phyloP scores from a whole-genome alignment of 2,329 filamentous ascomycete species.

The Fusarium equiseti region DNA sequence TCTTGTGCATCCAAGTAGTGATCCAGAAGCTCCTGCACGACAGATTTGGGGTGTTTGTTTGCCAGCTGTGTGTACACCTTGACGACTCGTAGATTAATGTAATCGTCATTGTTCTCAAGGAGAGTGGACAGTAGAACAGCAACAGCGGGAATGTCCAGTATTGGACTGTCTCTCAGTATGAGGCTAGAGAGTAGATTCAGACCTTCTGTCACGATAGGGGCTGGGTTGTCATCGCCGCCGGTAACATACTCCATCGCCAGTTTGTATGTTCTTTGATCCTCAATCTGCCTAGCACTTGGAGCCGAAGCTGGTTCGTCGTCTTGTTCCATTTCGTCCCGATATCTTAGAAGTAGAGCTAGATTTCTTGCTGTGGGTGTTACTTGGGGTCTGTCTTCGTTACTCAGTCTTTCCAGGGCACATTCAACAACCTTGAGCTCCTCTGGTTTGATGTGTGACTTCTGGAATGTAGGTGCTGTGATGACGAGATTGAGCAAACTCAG shows the following conservation, averaged over 20 bases:
- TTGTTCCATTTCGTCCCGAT: slow-evolving; percentile 66
- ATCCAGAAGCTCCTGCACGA: slow-evolving; percentile 72
- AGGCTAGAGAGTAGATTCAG: slow-evolving; percentile 70
- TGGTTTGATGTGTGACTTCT: slow-evolving; percentile 59
- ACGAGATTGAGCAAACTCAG: slow-evolving; percentile 73
- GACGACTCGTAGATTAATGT: slow-evolving; percentile 76
- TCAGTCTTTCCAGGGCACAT: slow-evolving; percentile 60
- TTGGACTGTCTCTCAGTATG: slow-evolving; percentile 65
- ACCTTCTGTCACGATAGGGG: slow-evolving; percentile 75
- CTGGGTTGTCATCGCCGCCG: slow-evolving; percentile 67
- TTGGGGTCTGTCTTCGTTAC: slow-evolving; percentile 54
- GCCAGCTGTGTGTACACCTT: slow-evolving; percentile 73
- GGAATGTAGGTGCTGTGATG: slow-evolving; percentile 68
- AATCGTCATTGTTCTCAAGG: slow-evolving; percentile 75
- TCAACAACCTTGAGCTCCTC: slow-evolving; percentile 61
- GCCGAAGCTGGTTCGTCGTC: slow-evolving; percentile 53
- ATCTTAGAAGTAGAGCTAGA: slow-evolving; percentile 66
- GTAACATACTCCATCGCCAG: slow-evolving; percentile 75
- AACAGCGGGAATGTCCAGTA: slow-evolving; percentile 75
- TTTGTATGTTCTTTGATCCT: slow-evolving; percentile 72
- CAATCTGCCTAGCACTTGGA: slow-evolving; percentile 62
- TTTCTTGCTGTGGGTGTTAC: slow-evolving; percentile 68
- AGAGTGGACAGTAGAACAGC: slow-evolving; percentile 73
- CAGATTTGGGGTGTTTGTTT: slow-evolving; percentile 70
- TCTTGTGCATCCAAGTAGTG: slow-evolving; percentile 75